Evolutionary conservation across 192 early-diverging fungal genomes (phyloP).

Genomic region (Ramicandelaber brevisporus): DNA sequence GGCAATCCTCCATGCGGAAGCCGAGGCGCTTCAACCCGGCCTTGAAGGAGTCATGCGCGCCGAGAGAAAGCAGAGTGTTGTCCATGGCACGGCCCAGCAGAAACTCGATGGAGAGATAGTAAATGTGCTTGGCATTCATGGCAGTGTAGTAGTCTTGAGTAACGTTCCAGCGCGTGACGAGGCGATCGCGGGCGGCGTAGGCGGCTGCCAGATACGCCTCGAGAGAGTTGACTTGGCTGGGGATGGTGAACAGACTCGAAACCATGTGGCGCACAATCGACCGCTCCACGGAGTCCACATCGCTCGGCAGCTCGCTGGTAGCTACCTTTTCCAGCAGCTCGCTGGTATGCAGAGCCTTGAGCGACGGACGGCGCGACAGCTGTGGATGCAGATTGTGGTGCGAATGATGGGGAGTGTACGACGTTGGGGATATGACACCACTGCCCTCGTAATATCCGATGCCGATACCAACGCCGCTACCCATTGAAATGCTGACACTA

Average conservation of each 20-base stretch:
- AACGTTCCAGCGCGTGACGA: conserved; percentile 82
- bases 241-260: conserved; percentile 70
- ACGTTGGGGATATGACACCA: too few species aligned
- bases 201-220: conserved; percentile 83
- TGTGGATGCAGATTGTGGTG: too few species aligned
- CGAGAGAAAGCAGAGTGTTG: conserved; percentile 77
- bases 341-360: too few species aligned
- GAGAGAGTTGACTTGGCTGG: conserved; percentile 78
- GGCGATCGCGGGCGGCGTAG: conserved; percentile 71
- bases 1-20: conserved; percentile 75
- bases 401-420: too few species aligned
- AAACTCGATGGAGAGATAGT: conserved; percentile 97
- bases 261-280: conserved; percentile 75
- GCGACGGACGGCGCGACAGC: too few species aligned
- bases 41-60: conserved; percentile 52
- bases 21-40: conserved; percentile 45
- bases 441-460: too few species aligned
- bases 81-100: conserved; percentile 90
- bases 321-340: too few species aligned
- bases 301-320: too few species aligned
- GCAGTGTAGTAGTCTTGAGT: conserved; percentile 65
- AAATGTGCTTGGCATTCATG: conserved; percentile 69
- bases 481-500: too few species aligned
- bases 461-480: too few species aligned
- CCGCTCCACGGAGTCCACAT: conserved; percentile 45